Conservation (phyloP, 2,329 filamentous ascomycete species). For the Fusarium phyllophilum region DNA sequence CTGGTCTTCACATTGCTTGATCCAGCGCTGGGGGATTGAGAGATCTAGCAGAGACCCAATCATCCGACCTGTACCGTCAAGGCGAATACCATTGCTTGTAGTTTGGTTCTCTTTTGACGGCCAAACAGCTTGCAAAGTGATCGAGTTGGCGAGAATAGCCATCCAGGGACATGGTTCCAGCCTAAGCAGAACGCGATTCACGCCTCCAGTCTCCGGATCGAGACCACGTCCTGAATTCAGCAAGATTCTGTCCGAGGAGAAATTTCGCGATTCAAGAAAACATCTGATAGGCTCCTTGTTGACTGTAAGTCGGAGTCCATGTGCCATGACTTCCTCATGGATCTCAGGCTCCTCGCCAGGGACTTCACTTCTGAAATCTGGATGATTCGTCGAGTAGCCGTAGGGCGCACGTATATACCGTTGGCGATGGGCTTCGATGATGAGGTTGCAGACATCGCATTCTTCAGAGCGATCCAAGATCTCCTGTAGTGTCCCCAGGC, state of each 20-base stretch:
- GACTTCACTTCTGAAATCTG: neutral
- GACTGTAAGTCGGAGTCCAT: constrained; percentile 8
- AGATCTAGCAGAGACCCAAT: neutral
- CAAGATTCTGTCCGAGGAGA: neutral
- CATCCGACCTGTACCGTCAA: neutral
- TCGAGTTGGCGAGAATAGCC: neutral
- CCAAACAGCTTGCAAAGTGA: constrained; percentile 11
- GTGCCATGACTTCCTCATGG: neutral
- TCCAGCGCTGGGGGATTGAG: neutral
- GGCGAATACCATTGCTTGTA: fast-evolving
- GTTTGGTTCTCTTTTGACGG: neutral
- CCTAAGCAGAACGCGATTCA: neutral
- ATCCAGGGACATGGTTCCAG: constrained; percentile 6
- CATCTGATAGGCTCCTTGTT: neutral
- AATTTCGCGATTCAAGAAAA: neutral
- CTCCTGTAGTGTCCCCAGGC: neutral
- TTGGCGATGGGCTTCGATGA: constrained; percentile 7
- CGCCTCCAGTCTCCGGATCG: neutral
- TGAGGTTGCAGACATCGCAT: constrained; percentile 6
- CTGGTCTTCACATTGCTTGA: constrained; percentile 12
- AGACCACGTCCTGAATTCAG: neutral
- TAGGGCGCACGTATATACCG: neutral
- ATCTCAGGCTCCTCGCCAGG: neutral
- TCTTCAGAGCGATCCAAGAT: neutral
- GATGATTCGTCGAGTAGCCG: neutral